Base-by-base conservation (phyloP, 2,329 filamentous ascomycete species). In the Fusarium poae region DNA sequence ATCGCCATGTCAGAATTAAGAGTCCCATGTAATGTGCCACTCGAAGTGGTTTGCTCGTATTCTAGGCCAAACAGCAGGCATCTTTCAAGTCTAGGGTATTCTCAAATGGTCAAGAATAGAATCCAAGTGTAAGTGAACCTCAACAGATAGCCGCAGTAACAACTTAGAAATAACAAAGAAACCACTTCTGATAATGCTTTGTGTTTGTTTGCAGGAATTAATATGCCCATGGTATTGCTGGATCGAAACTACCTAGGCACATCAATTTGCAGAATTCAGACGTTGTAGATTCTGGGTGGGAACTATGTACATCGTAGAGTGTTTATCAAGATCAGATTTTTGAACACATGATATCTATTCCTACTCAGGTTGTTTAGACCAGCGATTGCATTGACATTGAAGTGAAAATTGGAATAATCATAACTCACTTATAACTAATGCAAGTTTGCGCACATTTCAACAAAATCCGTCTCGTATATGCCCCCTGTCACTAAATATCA, bases 401-500 rank as follows among this genome's bases (percentile, higher is more conserved):
- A 15, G 9, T 25, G 5, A 25, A 43, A 25, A 43, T 27, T 20
- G 13, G 5, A n/a, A 34, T 18, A 8, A 18, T 30, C 18, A 13
- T 9, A 12, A 20, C 18, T 46, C 13, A n/a, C 15, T 23, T 9
- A 16, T 9, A n/a, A 21, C 16, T 9, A 15, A 27, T 21, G n/a
- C 18, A n/a, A n/a, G 23, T 13, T 32, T 27, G 6, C 18, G n/a
- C 35, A 5, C 30, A 29, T 21, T n/a, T 54, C 15, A 27, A 30
- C 8, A 45, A 25, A 8, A 49, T 15, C 11, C 4, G 15, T 34
- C 35, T 34, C 16, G 27, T 34, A 27, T n/a, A 32, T 34, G 13
- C 40, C 39, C 55, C 56, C 43, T 42, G 48, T 21, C 59, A 15
- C 23, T 29, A 20, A 48, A 40, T 20, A 25, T 43, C 43, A 44